phyloP scores from a whole-genome alignment of 139 green algal species.

The Chlamydomonas applanata region DNA sequence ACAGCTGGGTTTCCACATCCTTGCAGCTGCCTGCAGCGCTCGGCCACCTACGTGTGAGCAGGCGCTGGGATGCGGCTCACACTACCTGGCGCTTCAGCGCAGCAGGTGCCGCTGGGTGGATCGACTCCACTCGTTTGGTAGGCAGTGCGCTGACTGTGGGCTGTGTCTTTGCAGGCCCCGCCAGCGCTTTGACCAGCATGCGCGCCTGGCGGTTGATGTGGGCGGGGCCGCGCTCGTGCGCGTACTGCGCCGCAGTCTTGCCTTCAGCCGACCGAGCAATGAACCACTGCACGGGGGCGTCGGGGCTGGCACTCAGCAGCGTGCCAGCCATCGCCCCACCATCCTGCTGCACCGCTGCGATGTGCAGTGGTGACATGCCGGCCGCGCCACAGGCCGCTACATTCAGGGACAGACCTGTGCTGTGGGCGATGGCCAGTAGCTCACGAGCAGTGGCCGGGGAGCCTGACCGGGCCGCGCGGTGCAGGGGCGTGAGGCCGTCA shows the following conservation, averaged over 20 bases:
- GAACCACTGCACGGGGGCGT: constrained; percentile 9
- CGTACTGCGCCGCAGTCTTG: not conserved
- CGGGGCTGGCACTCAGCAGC: not conserved
- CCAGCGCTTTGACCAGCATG: not conserved
- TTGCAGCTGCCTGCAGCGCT: no score
- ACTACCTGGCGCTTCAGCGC: no score
- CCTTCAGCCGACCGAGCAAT: not conserved
- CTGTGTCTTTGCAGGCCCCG: not conserved
- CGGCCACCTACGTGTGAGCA: no score
- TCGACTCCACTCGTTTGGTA: no score
- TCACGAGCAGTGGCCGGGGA: not conserved
- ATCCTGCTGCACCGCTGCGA: not conserved
- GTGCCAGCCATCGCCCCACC: not conserved
- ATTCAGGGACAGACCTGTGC: not conserved
- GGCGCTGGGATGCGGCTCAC: no score
- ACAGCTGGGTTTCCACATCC: no score
- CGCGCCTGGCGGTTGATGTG: constrained; percentile 1
- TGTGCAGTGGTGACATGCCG: not conserved
- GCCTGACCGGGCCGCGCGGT: not conserved
- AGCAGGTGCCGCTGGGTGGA: no score
- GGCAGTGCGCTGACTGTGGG: no score
- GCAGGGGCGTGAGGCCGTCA: constrained; percentile 1
- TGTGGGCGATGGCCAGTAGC: not conserved
- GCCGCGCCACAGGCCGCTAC: not conserved
- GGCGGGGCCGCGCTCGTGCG: not conserved